Percentiles rank a stretch among this genome's conserved stretches.
These are phyloP conservation scores for Solanum aculeatissimum DNA, from an alignment of 305 asterid genomes.

Conservation along the genomic window DNA sequence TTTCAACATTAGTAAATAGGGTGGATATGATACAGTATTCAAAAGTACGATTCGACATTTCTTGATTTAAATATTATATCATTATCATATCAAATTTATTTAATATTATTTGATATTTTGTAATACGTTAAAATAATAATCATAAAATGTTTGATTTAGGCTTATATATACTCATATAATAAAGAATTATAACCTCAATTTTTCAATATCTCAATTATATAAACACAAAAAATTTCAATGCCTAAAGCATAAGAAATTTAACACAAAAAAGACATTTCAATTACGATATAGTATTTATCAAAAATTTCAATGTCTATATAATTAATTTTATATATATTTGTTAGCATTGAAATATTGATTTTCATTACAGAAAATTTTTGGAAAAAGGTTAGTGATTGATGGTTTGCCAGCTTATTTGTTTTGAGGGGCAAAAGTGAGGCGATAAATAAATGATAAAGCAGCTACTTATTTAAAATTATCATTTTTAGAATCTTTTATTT, in stretches of 20 bases:
- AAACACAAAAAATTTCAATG: no score
- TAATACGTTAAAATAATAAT: no score
- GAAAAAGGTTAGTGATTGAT: neutral
- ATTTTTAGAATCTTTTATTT: no score
- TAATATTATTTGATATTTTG: no score
- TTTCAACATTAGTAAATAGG: no score
- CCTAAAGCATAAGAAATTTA: no score
- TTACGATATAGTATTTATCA: neutral
- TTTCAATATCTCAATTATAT: neutral
- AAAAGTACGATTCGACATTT: no score
- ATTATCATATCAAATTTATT: no score
- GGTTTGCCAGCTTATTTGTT: neutral
- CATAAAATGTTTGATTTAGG: no score
- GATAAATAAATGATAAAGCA: neutral
- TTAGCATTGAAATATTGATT: neutral
- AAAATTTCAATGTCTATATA: neutral
- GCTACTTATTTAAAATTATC: neutral
- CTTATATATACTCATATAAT: neutral
- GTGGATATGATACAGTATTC: no score
- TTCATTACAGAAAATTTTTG: neutral
- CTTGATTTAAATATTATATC: no score
- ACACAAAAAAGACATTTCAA: neutral
- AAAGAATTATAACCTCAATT: neutral
- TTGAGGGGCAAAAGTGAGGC: neutral
- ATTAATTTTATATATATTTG: neutral